A percentile compares a stretch with the other conserved stretches of the same genome.
These are phyloP conservation scores for Candida anutae DNA, from an alignment of 1,139 yeast species.

Conservation along the genomic window DNA sequence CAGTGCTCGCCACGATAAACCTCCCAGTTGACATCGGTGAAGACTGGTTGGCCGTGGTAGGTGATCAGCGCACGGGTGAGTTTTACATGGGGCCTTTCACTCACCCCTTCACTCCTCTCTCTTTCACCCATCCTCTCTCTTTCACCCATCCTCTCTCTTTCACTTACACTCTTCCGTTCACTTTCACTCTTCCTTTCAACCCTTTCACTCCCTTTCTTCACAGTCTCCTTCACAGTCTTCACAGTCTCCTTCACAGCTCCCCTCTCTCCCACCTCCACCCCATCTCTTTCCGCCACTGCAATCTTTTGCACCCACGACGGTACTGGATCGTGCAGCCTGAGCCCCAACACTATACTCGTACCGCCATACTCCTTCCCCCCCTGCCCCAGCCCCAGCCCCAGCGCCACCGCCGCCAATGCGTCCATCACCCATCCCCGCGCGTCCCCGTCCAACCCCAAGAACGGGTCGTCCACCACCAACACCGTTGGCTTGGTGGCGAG, in stretches of 20 bases:
- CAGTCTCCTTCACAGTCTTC: background rate
- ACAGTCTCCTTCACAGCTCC: background rate
- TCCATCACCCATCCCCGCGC: conserved; percentile 57
- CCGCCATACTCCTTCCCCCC: conserved; percentile 2
- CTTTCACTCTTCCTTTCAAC: conserved; percentile 1
- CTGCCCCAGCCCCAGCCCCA: conserved; percentile 8
- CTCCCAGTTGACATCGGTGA: conserved; percentile 57
- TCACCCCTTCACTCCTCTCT: background rate
- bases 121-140: no score
- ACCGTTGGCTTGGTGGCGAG: conserved; percentile 58
- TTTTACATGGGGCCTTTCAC: conserved; percentile 35
- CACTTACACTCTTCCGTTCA: no score
- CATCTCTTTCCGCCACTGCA: conserved; percentile 50
- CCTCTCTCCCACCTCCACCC: conserved; percentile 21
- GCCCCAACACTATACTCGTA: conserved; percentile 53
- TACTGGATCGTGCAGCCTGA: conserved; percentile 63
- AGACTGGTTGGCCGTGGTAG: conserved; percentile 55
- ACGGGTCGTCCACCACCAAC: conserved; percentile 81
- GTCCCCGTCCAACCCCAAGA: conserved; percentile 78
- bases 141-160: no score
- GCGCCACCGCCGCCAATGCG: conserved; percentile 20
- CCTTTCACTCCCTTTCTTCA: no score
- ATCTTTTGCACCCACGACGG: conserved; percentile 78
- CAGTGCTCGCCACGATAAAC: conserved; percentile 70
- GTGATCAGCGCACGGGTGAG: conserved; percentile 58